A percentile compares a stretch with the other conserved stretches of the same genome.
Conservation (phyloP, 331 rosid species). For the Quercus lobata region DNA sequence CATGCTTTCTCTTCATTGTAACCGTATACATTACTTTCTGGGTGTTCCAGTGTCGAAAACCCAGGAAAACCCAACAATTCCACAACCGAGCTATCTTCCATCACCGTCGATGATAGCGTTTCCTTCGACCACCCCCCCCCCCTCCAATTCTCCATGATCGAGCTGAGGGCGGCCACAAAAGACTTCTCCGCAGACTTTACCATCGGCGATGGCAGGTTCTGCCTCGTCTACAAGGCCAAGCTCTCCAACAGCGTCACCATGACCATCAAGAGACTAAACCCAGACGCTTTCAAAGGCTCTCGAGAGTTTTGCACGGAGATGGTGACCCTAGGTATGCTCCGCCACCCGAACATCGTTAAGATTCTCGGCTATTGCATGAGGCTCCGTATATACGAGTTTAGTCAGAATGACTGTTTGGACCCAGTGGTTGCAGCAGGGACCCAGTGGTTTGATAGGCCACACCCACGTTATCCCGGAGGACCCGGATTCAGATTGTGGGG, state of each 20-base stretch:
- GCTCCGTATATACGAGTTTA: constrained; percentile 64
- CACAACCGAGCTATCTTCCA: too few relatives aligned
- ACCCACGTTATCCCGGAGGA: constrained; percentile 39
- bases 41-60: too few relatives aligned
- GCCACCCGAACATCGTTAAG: constrained; percentile 62
- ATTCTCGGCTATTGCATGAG: constrained; percentile 77
- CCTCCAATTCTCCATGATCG: constrained; percentile 56
- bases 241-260: constrained; percentile 57
- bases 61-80: too few relatives aligned
- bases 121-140: constrained; percentile 43
- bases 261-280: constrained; percentile 79
- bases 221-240: constrained; percentile 71
- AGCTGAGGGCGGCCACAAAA: constrained; percentile 55
- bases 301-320: constrained; percentile 47
- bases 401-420: constrained; percentile 66
- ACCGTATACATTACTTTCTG: too few relatives aligned
- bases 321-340: constrained; percentile 30
- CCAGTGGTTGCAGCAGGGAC: constrained; percentile 50
- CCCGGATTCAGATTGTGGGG: constrained; percentile 39
- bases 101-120: constrained; percentile 17
- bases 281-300: constrained; percentile 84
- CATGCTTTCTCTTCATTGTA: too few relatives aligned
- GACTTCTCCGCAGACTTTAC: constrained; percentile 59
- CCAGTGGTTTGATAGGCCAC: too few relatives aligned
- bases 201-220: constrained; percentile 90